phyloP scores from a whole-genome alignment of 345 rosid species.

The Atalantia buxifolia region DNA sequence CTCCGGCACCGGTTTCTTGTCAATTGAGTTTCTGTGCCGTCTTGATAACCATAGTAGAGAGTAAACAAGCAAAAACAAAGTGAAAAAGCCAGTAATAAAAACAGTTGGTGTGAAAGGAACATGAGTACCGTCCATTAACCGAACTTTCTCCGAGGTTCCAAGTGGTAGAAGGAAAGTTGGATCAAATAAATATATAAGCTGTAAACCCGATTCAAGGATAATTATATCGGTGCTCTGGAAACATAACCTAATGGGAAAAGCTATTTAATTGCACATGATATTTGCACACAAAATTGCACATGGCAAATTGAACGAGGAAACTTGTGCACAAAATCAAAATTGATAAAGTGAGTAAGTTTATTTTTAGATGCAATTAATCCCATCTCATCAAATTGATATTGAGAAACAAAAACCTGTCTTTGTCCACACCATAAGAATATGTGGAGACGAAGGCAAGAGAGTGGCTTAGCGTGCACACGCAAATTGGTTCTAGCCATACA shows the following conservation, averaged over 20 bases:
- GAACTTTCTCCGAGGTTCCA: too few species aligned
- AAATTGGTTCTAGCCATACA: background rate
- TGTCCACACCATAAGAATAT: background rate
- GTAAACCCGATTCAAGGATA: too few species aligned
- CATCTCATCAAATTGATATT: background rate
- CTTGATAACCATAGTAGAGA: background rate
- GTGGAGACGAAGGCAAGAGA: background rate
- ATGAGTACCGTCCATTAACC: background rate
- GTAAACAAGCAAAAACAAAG: background rate
- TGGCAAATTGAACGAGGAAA: too few species aligned
- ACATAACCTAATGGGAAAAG: too few species aligned
- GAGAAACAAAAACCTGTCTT: background rate
- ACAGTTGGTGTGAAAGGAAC: background rate
- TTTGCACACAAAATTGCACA: too few species aligned
- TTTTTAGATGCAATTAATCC: background rate
- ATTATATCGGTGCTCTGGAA: too few species aligned
- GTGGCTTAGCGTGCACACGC: background rate
- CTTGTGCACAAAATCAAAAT: too few species aligned
- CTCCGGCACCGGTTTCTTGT: slow-evolving; percentile 8
- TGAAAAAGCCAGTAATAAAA: background rate
- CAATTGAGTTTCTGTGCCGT: background rate
- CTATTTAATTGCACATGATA: too few species aligned
- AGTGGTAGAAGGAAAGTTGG: too few species aligned
- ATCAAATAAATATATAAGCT: too few species aligned
- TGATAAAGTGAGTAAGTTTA: too few species aligned